These are phyloP conservation scores for Gentiana straminea DNA, from an alignment of 257 asterid genomes.

Conservation along the genomic window DNA sequence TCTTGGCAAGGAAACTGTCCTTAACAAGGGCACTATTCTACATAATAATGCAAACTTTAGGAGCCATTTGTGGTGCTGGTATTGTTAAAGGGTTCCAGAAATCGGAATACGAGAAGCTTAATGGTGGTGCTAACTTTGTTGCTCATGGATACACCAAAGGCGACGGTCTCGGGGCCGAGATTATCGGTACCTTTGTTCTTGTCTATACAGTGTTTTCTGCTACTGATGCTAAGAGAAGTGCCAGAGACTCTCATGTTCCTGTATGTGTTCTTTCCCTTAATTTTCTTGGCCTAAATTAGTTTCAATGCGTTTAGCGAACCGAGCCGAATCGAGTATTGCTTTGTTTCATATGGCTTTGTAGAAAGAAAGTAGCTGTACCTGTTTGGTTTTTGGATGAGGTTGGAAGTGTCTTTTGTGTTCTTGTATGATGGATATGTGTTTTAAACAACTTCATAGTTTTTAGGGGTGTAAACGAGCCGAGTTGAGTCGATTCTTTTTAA, in stretches of 20 bases:
- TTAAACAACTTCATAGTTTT: too few relatives aligned
- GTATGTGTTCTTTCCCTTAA: slow-evolving; percentile 16
- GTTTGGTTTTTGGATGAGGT: too few relatives aligned
- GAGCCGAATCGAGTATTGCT: too few relatives aligned
- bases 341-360: too few relatives aligned
- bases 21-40: slow-evolving; percentile 49
- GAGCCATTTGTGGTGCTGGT: slow-evolving; percentile 71
- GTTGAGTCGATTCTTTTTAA: too few relatives aligned
- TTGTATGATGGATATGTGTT: too few relatives aligned
- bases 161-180: slow-evolving; percentile 56
- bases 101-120: slow-evolving; percentile 28
- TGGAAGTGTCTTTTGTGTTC: too few relatives aligned
- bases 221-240: slow-evolving; percentile 69
- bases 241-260: slow-evolving; percentile 72
- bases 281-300: neutral
- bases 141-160: slow-evolving; percentile 61
- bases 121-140: slow-evolving; percentile 56
- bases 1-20: slow-evolving; percentile 58
- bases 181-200: slow-evolving; percentile 60
- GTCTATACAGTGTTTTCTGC: slow-evolving; percentile 76
- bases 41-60: slow-evolving; percentile 64
- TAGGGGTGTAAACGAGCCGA: too few relatives aligned
- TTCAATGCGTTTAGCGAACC: too few relatives aligned
- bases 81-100: slow-evolving; percentile 57
- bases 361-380: too few relatives aligned